Base-by-base conservation (phyloP, 2,329 filamentous ascomycete species). In the Beauveria bassiana region DNA sequence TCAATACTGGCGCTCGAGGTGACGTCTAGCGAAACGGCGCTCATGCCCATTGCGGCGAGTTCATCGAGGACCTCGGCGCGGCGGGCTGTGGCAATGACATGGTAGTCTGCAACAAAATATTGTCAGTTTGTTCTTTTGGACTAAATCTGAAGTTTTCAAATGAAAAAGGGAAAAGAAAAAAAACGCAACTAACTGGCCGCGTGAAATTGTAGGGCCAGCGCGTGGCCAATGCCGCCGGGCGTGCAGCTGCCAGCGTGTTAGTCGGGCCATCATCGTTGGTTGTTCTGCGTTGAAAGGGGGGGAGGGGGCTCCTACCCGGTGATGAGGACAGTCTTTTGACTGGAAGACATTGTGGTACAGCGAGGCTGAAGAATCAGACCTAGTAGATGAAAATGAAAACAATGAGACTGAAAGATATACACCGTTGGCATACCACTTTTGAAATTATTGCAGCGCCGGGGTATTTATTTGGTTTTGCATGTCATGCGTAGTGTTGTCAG, bases 71-170 rank as follows among this genome's bases (percentile, higher is more conserved):
- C 77, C 45, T 79, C 75, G 0, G 73, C 70, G 20, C 78, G 77
- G 45, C 83, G 80, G 16, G 82, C 82, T 1, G 82, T 83, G 0
- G 82, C 82, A 63, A 86, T 83, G 66, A 85, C 82, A 64, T 81
- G 78, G 38, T 80, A 70, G 50, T 79, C 80, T 81, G 50, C 18
- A 38, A n/a, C 6, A 28, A 9, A 28, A 28, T 2, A 28, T 6
- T 28, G 28, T 28, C 28, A 28, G 28, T 28, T 1, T 8, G 7
- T 8, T 28, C 7, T 28, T 8, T 28, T 28, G 22, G 8, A 2
- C 28, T 9, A 5, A 26, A 5, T 4, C 24, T 9, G 28, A 28
- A 28, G 28, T 28, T 28, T 16, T 14, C 9, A 31, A 26, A 43
- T 53, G 4, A 6, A 31, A 22, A 6, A 55, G 18, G n/a, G 5